Base-by-base conservation (phyloP, 75 land plant genomes). In the Ceratopteris richardii region DNA sequence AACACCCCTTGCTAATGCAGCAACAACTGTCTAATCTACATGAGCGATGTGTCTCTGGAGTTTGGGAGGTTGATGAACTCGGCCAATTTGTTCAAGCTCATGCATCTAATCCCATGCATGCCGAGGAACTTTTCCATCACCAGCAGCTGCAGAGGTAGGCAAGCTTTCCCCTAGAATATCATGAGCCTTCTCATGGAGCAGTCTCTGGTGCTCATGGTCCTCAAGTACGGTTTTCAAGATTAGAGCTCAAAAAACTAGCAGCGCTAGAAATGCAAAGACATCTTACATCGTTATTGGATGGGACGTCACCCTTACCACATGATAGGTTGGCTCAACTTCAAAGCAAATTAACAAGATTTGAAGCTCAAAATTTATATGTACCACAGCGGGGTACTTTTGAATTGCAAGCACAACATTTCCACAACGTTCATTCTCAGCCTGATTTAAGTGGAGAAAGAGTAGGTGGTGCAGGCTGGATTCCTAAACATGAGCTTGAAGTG, bases 41-140 rank as follows among this genome's bases (percentile, higher is more conserved):
- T 43, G 91, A 79, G 36, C 82, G 71, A 44, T 72, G 69, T 33
- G 56, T 72, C 0, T 48, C 74, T 52, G 73, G 86, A 25, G 68
- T 62, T 9, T 88, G 94, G 94, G 73, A 82, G 17, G 66, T 56
- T 12, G 81, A 87, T 71, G 88, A 86, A 51, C 58, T 76, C 71
- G 84, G 78, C 25, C 59, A 59, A 53, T 66, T 69, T 80, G 73
- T 61, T 69, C 75, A 71, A 50, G 59, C 75, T 12, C 68, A 44
- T 52, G 50, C 57, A 17, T 52, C 61, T 48, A 46, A 66, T 30
- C 66, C 67, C 25, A 22, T 60, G 53, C 48, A 14, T 7, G 19
- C 68, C 1, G 53, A 43, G n/a, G 72, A 69, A 56, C 51, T 60
- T 20, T 54, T 62, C 21, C 66, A 53, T 1, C 13, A 29, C 10